A percentile compares a stretch with the other conserved stretches of the same genome.
Conservation (phyloP, 495 filamentous ascomycete species). For the Pseudomonodictys pantanalensis region DNA sequence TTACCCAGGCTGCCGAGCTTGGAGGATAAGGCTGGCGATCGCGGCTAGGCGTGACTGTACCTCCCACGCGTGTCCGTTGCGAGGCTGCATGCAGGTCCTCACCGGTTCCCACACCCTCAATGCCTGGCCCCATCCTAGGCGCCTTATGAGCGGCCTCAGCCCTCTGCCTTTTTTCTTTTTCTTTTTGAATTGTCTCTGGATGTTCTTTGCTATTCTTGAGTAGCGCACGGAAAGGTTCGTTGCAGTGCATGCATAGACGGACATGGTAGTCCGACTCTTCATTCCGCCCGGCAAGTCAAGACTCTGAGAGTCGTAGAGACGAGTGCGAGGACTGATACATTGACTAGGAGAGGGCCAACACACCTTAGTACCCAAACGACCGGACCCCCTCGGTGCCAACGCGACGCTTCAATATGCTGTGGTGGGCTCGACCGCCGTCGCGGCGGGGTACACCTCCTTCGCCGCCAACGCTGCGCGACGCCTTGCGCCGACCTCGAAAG, state of each 20-base stretch:
- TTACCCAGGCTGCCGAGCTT: too few relatives aligned
- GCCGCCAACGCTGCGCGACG: neutral
- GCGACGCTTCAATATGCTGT: neutral
- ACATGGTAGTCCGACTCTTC: neutral
- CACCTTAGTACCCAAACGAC: neutral
- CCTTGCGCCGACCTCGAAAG: neutral
- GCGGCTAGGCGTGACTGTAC: too few relatives aligned
- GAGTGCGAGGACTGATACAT: neutral
- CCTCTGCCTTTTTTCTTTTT: too few relatives aligned
- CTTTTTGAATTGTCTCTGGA: too few relatives aligned
- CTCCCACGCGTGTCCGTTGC: too few relatives aligned
- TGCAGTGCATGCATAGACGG: neutral
- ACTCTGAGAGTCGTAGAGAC: neutral
- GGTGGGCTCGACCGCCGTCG: slow-evolving; percentile 1
- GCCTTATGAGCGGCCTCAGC: too few relatives aligned
- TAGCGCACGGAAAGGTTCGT: neutral
- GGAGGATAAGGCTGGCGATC: too few relatives aligned
- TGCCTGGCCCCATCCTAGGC: too few relatives aligned
- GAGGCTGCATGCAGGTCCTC: too few relatives aligned
- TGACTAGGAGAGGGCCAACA: slow-evolving; percentile 9
- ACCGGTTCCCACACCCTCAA: too few relatives aligned
- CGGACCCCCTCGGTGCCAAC: slow-evolving; percentile 5
- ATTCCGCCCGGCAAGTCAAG: slow-evolving; percentile 1
- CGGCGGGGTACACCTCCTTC: neutral
- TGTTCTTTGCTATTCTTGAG: too few relatives aligned